Percentiles rank a stretch among this genome's conserved stretches.
Evolutionary conservation across 1,284 basidiomycete genomes (phyloP).

Genomic region (Ceraceosorus bombacis): DNA sequence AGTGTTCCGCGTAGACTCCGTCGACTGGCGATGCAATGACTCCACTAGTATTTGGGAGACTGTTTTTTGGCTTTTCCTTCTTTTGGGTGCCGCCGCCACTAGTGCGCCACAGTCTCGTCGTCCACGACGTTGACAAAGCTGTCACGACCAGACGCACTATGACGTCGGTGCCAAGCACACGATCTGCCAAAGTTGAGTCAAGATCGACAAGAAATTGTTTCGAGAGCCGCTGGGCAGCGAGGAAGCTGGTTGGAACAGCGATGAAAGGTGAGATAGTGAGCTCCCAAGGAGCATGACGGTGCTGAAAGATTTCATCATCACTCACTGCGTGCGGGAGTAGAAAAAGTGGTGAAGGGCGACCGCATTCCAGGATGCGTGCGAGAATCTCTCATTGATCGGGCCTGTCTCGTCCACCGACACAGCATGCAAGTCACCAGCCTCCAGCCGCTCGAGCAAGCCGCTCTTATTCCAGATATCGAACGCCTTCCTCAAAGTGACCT

Average conservation of each 20-base stretch:
- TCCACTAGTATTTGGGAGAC: neutral
- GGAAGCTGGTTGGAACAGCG: neutral
- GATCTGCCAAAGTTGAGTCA: constrained; percentile 20
- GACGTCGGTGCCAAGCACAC: constrained; percentile 31
- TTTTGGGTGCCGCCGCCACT: neutral
- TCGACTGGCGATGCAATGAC: neutral
- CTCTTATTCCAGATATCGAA: constrained; percentile 17
- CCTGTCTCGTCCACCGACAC: neutral
- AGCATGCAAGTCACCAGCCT: neutral
- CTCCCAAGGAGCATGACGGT: too few species aligned
- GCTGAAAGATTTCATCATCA: neutral
- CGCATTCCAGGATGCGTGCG: too few species aligned
- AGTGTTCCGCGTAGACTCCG: constrained; percentile 54
- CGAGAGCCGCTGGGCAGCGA: neutral
- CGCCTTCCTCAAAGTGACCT: constrained; percentile 50
- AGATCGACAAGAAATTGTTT: constrained; percentile 17
- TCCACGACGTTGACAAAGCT: constrained; percentile 35
- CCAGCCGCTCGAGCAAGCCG: constrained; percentile 1
- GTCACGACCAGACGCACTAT: constrained; percentile 38
- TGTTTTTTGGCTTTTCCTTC: neutral
- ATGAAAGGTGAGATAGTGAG: neutral
- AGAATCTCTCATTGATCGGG: constrained; percentile 12
- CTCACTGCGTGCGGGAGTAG: constrained; percentile 24
- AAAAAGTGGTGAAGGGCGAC: constrained; percentile 37
- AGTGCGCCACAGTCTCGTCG: constrained; percentile 25